Base-by-base conservation (phyloP, 176 grass and related monocot genomes). In the Secale cereale region DNA sequence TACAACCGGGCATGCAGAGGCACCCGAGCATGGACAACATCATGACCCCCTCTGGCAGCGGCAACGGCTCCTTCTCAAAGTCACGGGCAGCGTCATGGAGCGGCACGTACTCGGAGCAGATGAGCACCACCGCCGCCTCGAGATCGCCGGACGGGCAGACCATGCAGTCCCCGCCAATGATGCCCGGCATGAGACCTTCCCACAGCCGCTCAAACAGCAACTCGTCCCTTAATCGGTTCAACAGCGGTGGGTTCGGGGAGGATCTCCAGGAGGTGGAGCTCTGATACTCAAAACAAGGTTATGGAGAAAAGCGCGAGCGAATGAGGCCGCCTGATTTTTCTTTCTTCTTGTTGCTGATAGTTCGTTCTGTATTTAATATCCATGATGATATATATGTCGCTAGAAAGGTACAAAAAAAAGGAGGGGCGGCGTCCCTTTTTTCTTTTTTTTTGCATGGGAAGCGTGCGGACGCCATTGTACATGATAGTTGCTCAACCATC, bases 1-100 rank as follows among this genome's bases (percentile, higher is more conserved):
- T 76, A 8, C 90, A 88, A 62, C 70, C 77, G 33, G 59, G 74
- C 35, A 75, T 98, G 27, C 91, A 90, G 54, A 85, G 91, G 8
- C 88, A 87, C 65, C 87, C 89, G 16, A 95, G 91, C 61, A 86
- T 93, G 89, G 93, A 93, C 22, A 85, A 87, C 77, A 90, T 93
- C 33, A 56, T 88, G 71, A 59, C 86, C 39, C 79, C 85, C 19
- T 62, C 86, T 27, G 84, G 74, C 57, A 78, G 80, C 17, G 81
- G 37, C 14, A 64, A 19, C 60, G 78, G 80, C 68, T 82, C 78
- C 3, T 57, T 90, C 71, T 85, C 93, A 13, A 82, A 76, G 73
- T 81, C 89, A 56, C 90, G 93, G 74, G 93, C 91, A 10, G 86
- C 91, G 0, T 98, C 96, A 2, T 98, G 96, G 96, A 89, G 91